These are phyloP conservation scores for Russula ochroleuca DNA, from an alignment of 768 basidiomycete species.

Conservation along the genomic window DNA sequence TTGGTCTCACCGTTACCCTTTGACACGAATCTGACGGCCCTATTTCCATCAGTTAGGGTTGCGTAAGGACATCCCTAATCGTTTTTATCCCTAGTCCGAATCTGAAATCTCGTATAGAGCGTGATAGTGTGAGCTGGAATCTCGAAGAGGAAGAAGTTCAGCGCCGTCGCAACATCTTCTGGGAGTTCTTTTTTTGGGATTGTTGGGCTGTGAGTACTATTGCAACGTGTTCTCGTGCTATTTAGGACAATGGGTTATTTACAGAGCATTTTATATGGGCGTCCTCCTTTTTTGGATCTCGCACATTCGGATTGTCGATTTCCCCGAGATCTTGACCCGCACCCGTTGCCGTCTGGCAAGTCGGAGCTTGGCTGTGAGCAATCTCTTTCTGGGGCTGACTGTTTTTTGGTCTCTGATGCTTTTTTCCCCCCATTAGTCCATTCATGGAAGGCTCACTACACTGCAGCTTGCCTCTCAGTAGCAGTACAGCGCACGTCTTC, in stretches of 20 bases:
- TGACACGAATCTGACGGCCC: constrained; percentile 5
- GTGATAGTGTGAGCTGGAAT: constrained; percentile 49
- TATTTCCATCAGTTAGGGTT: constrained; percentile 44
- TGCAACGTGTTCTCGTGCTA: background rate
- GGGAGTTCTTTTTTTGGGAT: constrained; percentile 51
- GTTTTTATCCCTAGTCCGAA: background rate
- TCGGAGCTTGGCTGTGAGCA: constrained; percentile 44
- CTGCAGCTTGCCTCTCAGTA: constrained; percentile 43
- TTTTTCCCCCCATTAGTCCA: constrained; percentile 24
- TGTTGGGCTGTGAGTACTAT: constrained; percentile 36
- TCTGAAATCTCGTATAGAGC: constrained; percentile 37
- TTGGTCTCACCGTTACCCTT: constrained; percentile 10
- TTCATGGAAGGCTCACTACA: constrained; percentile 44
- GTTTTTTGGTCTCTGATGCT: background rate
- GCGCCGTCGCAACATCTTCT: constrained; percentile 46
- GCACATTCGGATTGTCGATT: constrained; percentile 50
- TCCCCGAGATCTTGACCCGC: constrained; percentile 43
- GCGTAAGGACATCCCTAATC: constrained; percentile 37
- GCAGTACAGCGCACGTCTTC: constrained; percentile 44
- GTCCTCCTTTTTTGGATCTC: constrained; percentile 45
- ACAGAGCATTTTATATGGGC: constrained; percentile 48
- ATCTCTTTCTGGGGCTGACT: background rate
- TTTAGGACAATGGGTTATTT: background rate
- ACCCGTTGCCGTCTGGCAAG: constrained; percentile 35
- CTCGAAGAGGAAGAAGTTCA: constrained; percentile 45